Evolutionary conservation across 768 basidiomycete genomes (phyloP), one percentile per base, ranked within the genome.

Genomic region (Suillus clintonianus): DNA sequence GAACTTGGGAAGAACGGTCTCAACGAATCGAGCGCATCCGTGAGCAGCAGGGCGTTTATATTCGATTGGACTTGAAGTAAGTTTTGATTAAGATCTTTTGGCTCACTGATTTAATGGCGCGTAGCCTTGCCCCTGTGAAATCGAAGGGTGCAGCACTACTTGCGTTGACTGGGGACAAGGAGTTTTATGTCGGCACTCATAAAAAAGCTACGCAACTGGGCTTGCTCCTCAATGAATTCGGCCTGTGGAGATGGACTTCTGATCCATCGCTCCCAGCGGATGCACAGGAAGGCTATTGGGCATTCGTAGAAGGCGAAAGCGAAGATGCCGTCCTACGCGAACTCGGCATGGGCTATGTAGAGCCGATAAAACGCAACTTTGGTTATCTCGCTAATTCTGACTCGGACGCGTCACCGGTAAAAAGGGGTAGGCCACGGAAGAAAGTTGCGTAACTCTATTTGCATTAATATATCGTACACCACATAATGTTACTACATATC

Each of bases 201-300:
- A 70, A 66, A 24, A 75, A 77, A 43, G 90, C 89, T 0, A 59
- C 68, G 7, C 76, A 74, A 50, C 68, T 78, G 3, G 84, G 83
- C 17, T 67, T 89, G 68, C 76, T 81, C 39, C 77, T 91, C 34
- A 83, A 88, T 66, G 86, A 87, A 66, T 84, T 79, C 65, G 90
- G 89, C 14, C 75, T 91, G 4, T 91, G 90, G 90, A 78, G 74
- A 57, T 89, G 86, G 85, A 73, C 37, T 3, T 55, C 57, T 22
- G 51, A 50, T 50, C 24, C 50, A 27, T 54, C 36, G 43, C 22
- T 47, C 24, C 34, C 43, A 22, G 60, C 37, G 11, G 61, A 59
- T 11, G 65, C 67, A 4, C 63, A 39, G 9, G 54, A 67, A 15
- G 83, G 84, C 0, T 79, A 77, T 56, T 86, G 85, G 85, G 80